These are phyloP conservation scores for Pythium volutum DNA, from an alignment of 352 stramenopile genomes.

Conservation along the genomic window DNA sequence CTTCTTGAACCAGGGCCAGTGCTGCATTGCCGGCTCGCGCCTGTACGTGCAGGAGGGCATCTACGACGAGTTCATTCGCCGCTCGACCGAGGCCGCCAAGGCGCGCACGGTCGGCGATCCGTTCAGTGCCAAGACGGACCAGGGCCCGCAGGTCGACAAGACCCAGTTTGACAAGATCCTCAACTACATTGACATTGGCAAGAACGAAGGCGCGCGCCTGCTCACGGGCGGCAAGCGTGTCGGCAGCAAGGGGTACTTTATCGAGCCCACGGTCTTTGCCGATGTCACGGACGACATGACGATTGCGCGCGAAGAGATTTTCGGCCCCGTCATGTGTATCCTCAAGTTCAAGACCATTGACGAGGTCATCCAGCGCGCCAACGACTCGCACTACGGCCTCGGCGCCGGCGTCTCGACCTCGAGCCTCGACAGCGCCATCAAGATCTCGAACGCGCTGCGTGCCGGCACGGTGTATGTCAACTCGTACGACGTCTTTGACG, in stretches of 20 bases:
- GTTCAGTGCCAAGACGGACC: conserved; percentile 40
- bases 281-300: conserved; percentile 81
- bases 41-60: conserved; percentile 72
- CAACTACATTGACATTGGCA: conserved; percentile 49
- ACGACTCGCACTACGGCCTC: conserved; percentile 87
- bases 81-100: conserved; percentile 38
- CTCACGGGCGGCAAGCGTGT: conserved; percentile 72
- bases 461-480: conserved; percentile 94
- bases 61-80: conserved; percentile 60
- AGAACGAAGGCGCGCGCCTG: conserved; percentile 52
- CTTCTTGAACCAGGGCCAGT: conserved; percentile 80
- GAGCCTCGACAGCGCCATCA: conserved; percentile 82
- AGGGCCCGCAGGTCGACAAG: conserved; percentile 67
- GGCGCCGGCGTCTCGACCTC: conserved; percentile 87
- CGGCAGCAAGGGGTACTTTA: conserved; percentile 68
- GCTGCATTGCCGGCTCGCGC: conserved; percentile 72
- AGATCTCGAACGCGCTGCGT: conserved; percentile 86
- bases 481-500: conserved; percentile 90
- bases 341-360: conserved; percentile 89
- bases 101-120: conserved; percentile 62
- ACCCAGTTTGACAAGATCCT: conserved; percentile 70
- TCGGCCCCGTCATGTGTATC: conserved; percentile 89
- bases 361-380: conserved; percentile 85
- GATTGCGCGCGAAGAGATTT: conserved; percentile 91
- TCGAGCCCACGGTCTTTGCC: conserved; percentile 71